Base-by-base conservation (phyloP, 192 early-diverging fungal genomes). In the Gamsiella multidivaricata region DNA sequence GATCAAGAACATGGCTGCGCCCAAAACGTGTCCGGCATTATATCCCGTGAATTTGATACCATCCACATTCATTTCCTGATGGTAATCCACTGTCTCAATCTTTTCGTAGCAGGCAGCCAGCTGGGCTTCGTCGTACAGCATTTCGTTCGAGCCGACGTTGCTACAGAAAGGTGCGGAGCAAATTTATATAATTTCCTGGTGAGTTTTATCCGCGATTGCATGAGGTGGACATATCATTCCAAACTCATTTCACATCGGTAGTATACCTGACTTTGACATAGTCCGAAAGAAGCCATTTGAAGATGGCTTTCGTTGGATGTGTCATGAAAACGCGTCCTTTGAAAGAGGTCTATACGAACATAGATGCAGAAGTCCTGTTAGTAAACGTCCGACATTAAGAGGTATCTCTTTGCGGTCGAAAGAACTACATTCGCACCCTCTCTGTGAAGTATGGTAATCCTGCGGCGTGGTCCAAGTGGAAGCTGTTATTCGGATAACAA, bases 261-360 rank as follows among this genome's bases (percentile, higher is more conserved):
- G 7, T 34, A 57, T 83, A 89, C 86, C 88, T 95, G 46, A 98
- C 93, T 80, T 94, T 93, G 46, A 98, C 90, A 76, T 94, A 98
- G 85, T 99, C 97, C 6, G 91, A 88, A 31, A 98, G 81, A 34
- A 99, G 83, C 97, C 97, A 99, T 62, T 94, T 93, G 83, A 93
- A 98, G 63, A 99, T 96, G 37, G 97, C 96, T 82, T 96, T 96
- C 45, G 97, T 99, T 17, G 97, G 96, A 80, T 98, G 97, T 7
- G 97, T 99, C 97, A 99, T 99, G 80, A 96, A 99, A 5, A 97
- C 93, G 37, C 95, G 90, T 28, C 97, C 97, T 63, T 93, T 92
- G 82, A 99, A 99, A 15, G 91, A 89, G 23, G 97, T 99, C 91
- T 94, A 69, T 53, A 10, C 8, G 23, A 23, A n/a, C 4, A 17